Evolutionary conservation across 1,284 basidiomycete genomes (phyloP), one percentile per base, ranked within the genome.

Genomic region (Schizopora paradoxa): DNA sequence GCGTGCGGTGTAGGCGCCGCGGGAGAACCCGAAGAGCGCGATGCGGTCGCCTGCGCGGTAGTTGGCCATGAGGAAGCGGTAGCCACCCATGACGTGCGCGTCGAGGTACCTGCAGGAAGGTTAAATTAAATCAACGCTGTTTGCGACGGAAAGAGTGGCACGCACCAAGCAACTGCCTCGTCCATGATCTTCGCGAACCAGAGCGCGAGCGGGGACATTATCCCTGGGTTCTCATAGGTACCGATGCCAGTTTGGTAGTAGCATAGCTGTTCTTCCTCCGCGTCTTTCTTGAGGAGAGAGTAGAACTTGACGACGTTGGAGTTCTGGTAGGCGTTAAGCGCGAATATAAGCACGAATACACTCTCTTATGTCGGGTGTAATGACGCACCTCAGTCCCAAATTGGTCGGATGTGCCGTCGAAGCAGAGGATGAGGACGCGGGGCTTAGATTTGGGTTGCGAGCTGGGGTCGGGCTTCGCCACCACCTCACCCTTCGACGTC

Each of bases 1-100:
- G 29, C 85, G 70, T 23, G 85, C 86, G 3, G 82, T 86, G 55
- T 87, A 88, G 10, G 86, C 82, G 2, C 85, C 85, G 23, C 85
- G 74, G 41, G 82, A 86, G 56, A 88, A 88, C 0, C 83, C 80
- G 42, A 84, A 83, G 23, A 83, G 57, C 49, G 75, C 80, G 23
- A 84, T 71, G 54, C 72, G 80, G 54, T 83, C 80, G 4, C 78
- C 79, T 1, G 55, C 49, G 18, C 59, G 61, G 56, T 77, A 79
- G 54, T 80, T 86, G 48, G 80, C 68, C 79, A 85, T 85, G 42
- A 87, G 58, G 59, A 80, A 87, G 35, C 63, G 66, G 58, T 82
- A 83, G 0, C 82, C 77, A n/a, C 66, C 72, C 65, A 78, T 74
- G 18, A 83, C 77, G 60, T 85, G 83, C 2, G 58, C 68, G 46